These are phyloP conservation scores for Leptodontidium sp. DNA, from an alignment of 2,329 filamentous ascomycete genomes.

Conservation along the genomic window DNA sequence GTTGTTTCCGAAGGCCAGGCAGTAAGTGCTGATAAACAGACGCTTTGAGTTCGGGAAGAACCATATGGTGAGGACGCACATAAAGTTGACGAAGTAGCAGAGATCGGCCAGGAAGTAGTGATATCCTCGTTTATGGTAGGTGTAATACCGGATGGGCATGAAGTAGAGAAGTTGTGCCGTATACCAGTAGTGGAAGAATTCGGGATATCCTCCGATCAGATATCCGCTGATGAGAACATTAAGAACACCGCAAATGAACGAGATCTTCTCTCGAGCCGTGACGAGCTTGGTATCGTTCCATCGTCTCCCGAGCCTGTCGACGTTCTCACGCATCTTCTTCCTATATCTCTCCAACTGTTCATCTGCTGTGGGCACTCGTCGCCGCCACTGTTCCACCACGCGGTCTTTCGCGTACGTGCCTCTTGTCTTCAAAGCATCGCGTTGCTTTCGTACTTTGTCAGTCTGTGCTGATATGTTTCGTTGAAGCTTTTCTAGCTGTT, in stretches of 20 bases:
- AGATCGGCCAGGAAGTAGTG: slow-evolving; percentile 98
- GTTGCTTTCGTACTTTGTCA: slow-evolving; percentile 83
- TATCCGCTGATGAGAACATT: slow-evolving; percentile 98
- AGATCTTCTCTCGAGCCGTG: slow-evolving; percentile 89
- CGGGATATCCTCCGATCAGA: slow-evolving; percentile 83
- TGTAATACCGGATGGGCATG: slow-evolving; percentile 94
- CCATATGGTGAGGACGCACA: slow-evolving; percentile 86
- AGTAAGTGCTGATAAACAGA: slow-evolving; percentile 91
- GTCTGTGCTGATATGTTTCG: slow-evolving; percentile 82
- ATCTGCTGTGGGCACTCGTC: slow-evolving; percentile 83
- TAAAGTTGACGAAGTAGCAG: slow-evolving; percentile 96
- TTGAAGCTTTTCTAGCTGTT: slow-evolving; percentile 91
- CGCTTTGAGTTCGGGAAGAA: slow-evolving; percentile 89
- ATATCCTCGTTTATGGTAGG: slow-evolving; percentile 89
- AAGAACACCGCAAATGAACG: slow-evolving; percentile 94
- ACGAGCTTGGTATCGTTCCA: slow-evolving; percentile 94
- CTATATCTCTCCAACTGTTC: slow-evolving; percentile 93
- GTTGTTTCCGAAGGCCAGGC: slow-evolving; percentile 94
- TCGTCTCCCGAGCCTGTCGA: slow-evolving; percentile 83
- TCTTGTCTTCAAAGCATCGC: slow-evolving; percentile 79
- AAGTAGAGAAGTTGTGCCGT: slow-evolving; percentile 88
- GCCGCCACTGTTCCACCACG: slow-evolving; percentile 92
- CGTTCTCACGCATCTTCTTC: slow-evolving; percentile 83
- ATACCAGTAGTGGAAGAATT: slow-evolving; percentile 94
- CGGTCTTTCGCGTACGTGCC: slow-evolving; percentile 83